Conservation (phyloP, 495 filamentous ascomycete species). For the Lasiosphaeria miniovina region DNA sequence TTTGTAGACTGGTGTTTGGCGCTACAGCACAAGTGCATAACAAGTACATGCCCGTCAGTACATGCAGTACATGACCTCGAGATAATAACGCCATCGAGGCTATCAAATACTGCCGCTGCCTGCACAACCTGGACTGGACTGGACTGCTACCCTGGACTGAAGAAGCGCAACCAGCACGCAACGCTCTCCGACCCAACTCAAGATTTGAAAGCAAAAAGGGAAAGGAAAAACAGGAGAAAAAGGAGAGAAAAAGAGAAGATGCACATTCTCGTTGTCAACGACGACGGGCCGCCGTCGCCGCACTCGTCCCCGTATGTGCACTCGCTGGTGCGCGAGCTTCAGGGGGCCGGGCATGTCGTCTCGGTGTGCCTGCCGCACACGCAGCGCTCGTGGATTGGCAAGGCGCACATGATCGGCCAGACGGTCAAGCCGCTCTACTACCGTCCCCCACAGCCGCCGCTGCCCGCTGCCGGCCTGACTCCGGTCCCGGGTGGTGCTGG, state of each 20-base stretch:
- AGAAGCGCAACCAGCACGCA: too few species aligned
- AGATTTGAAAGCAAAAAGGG: too few species aligned
- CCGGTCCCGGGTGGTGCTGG: constrained; percentile 12
- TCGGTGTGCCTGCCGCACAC: constrained; percentile 87
- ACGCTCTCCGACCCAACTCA: too few species aligned
- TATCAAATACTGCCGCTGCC: too few species aligned
- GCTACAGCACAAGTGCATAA: too few species aligned
- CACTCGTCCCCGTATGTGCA: constrained; percentile 92
- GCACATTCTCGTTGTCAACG: constrained; percentile 62
- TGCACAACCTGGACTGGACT: too few species aligned
- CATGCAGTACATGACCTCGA: too few species aligned
- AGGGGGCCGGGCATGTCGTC: constrained; percentile 73
- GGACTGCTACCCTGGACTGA: too few species aligned
- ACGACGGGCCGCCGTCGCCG: constrained; percentile 91
- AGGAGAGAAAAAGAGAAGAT: constrained; percentile 21
- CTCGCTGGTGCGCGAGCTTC: constrained; percentile 74
- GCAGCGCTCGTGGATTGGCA: constrained; percentile 96
- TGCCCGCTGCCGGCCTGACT: constrained; percentile 36
- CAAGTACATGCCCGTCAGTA: too few species aligned
- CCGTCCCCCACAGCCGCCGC: constrained; percentile 57
- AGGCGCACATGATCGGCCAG: constrained; percentile 88
- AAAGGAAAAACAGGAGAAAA: too few species aligned
- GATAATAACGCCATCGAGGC: too few species aligned
- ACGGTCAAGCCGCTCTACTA: constrained; percentile 87
- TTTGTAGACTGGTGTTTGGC: not conserved